Conservation (phyloP, 768 basidiomycete species). For the Auricularia sp. region DNA sequence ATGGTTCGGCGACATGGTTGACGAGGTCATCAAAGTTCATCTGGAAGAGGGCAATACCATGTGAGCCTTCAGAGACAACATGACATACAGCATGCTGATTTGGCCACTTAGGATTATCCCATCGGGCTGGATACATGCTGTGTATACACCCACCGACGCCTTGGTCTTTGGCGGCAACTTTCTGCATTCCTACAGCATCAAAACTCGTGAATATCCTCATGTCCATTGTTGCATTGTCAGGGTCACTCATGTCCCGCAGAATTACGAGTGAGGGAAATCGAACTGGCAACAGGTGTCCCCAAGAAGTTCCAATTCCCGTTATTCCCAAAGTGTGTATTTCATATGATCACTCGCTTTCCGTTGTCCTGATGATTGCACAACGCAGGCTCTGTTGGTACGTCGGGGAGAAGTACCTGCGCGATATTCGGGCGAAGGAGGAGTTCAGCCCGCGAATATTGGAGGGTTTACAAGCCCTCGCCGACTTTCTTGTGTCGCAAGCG, state of each 20-base stretch:
- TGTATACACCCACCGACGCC: constrained; percentile 89
- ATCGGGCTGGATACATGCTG: constrained; percentile 96
- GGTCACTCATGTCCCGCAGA: constrained; percentile 37
- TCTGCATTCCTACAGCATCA: constrained; percentile 83
- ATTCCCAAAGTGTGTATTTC: constrained; percentile 50
- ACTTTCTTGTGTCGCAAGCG: constrained; percentile 72
- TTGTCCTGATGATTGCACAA: background rate
- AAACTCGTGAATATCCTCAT: constrained; percentile 53
- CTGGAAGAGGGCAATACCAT: constrained; percentile 73
- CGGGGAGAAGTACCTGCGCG: constrained; percentile 68
- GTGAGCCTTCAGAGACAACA: constrained; percentile 18
- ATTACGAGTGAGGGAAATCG: constrained; percentile 80
- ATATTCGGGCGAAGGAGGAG: constrained; percentile 51
- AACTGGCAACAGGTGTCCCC: constrained; percentile 85
- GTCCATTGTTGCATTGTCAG: background rate
- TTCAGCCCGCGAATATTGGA: constrained; percentile 52
- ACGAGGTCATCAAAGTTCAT: constrained; percentile 82
- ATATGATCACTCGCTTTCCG: constrained; percentile 8
- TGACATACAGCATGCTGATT: background rate
- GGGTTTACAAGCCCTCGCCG: constrained; percentile 60
- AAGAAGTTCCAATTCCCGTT: constrained; percentile 84
- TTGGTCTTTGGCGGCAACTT: constrained; percentile 98
- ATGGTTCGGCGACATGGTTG: constrained; percentile 90
- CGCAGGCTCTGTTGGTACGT: constrained; percentile 83
- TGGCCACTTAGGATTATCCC: constrained; percentile 55